Percentiles rank a stretch among this genome's conserved stretches.
These are phyloP conservation scores for Heliosperma pusillum DNA, from an alignment of 148 eudicot species.

Conservation along the genomic window DNA sequence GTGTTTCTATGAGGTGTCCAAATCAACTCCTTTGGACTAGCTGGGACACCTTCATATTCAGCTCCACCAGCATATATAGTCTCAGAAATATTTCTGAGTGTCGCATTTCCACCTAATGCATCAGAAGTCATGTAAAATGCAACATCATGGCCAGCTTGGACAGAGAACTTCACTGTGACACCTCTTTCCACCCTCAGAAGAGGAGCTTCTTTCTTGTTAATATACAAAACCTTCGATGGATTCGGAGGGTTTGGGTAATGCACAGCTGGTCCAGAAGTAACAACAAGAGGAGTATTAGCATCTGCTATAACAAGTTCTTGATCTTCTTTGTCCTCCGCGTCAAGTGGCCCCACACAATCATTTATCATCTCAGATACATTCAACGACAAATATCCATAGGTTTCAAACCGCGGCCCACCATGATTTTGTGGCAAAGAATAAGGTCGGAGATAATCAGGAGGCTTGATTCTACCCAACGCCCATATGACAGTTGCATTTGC, in stretches of 20 bases:
- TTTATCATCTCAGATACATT: slow-evolving; percentile 63
- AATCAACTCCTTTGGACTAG: slow-evolving; percentile 66
- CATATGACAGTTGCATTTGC: slow-evolving; percentile 70
- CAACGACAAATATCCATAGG: slow-evolving; percentile 52
- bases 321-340: slow-evolving; percentile 87
- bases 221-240: slow-evolving; percentile 77
- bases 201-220: slow-evolving; percentile 93
- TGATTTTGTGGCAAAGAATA: slow-evolving; percentile 82
- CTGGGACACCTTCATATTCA: slow-evolving; percentile 79
- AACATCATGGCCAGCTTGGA: slow-evolving; percentile 97
- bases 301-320: slow-evolving; percentile 83
- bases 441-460: slow-evolving; percentile 72
- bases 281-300: slow-evolving; percentile 69
- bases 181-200: slow-evolving; percentile 87
- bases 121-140: slow-evolving; percentile 85
- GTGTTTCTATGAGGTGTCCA: slow-evolving; percentile 94
- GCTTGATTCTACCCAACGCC: slow-evolving; percentile 83
- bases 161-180: slow-evolving; percentile 79
- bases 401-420: slow-evolving; percentile 46
- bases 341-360: slow-evolving; percentile 85
- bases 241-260: slow-evolving; percentile 90
- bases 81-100: slow-evolving; percentile 70
- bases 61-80: slow-evolving; percentile 79
- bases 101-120: slow-evolving; percentile 88
- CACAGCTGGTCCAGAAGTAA: slow-evolving; percentile 64